Base-by-base conservation (phyloP, 2,329 filamentous ascomycete genomes). In the Aureobasidium sp. region DNA sequence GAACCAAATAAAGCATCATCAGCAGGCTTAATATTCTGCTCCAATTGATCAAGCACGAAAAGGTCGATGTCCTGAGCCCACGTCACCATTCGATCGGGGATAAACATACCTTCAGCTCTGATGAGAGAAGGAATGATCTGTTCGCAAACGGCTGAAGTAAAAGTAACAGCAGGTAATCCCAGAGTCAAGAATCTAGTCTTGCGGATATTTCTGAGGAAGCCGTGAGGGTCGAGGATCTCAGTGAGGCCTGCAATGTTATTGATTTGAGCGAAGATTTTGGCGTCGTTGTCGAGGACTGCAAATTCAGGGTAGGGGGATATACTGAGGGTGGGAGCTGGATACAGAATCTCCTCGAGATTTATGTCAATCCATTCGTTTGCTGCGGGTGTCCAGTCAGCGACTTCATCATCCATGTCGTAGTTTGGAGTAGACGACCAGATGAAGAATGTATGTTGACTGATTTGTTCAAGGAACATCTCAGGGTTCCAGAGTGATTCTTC, bases 41-140 rank as follows among this genome's bases (percentile, higher is more conserved):
- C 21, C 21, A 21, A 21, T 21, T 21, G 21, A 21, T 21, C 21
- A 21, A 21, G 21, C 21, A 21, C 21, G 21, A 21, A 21, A 21
- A 21, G 10, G 27, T 53, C 50, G 10, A 39, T 3, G 1, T 53
- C 36, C 30, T 41, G 34, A 3, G 36, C 36, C 50, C 50, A 53
- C 0, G 10, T 11, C 4, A 53, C 16, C 50, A 53, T 53, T 15
- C n/a, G 1, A 21, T 29, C 34, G 3, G 50, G 50, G 3, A 53
- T n/a, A 10, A 1, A 3, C 1, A 39, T 2, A 0, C 29, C 25
- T 1, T 2, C 7, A 21, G 32, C 15, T 5, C 50, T 25, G 1
- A n/a, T 3, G 7, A 53, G 36, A 1, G 36, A n/a, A 2, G 50
- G 50, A 4, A 53, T 53, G 7, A 53, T 36, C 3, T n/a, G 32